Percentiles rank a stretch among this genome's conserved stretches.
These are phyloP conservation scores for Starmera quercuum DNA, from an alignment of 805 yeast genomes.

Conservation along the genomic window DNA sequence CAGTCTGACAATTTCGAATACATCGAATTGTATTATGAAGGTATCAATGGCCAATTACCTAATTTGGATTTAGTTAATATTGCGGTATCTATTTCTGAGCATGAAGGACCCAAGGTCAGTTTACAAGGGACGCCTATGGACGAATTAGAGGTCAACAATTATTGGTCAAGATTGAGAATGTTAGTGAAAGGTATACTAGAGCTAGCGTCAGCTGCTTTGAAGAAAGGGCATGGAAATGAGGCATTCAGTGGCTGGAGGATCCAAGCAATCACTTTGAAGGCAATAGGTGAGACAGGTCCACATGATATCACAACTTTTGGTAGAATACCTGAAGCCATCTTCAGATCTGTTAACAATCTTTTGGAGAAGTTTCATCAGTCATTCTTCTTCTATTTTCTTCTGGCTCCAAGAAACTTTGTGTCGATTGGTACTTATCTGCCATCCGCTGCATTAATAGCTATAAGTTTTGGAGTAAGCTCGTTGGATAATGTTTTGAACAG, in stretches of 20 bases:
- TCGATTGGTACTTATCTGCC: conserved; percentile 94
- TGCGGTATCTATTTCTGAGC: conserved; percentile 63
- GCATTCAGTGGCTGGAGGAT: conserved; percentile 95
- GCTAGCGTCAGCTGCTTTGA: conserved; percentile 66
- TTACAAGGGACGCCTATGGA: conserved; percentile 51
- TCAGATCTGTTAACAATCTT: conserved; percentile 84
- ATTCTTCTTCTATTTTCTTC: conserved; percentile 81
- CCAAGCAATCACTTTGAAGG: conserved; percentile 79
- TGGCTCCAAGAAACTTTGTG: conserved; percentile 75
- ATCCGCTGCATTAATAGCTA: conserved; percentile 65
- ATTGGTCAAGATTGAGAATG: conserved; percentile 48
- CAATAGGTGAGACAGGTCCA: conserved; percentile 48
- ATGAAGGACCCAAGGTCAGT: conserved; percentile 66
- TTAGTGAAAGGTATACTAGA: conserved; percentile 59
- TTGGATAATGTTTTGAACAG: conserved; percentile 43
- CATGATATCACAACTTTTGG: conserved; percentile 89
- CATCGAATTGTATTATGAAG: conserved; percentile 73
- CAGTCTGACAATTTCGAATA: conserved; percentile 60
- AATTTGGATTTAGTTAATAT: conserved; percentile 84
- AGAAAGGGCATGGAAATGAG: conserved; percentile 64
- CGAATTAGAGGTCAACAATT: conserved; percentile 39
- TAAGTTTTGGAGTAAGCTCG: conserved; percentile 63
- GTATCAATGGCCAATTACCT: conserved; percentile 93
- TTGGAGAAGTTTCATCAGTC: conserved; percentile 96
- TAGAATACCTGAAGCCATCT: conserved; percentile 77